Conservation (phyloP, 768 basidiomycete species). For the Mycena capillaripes region DNA sequence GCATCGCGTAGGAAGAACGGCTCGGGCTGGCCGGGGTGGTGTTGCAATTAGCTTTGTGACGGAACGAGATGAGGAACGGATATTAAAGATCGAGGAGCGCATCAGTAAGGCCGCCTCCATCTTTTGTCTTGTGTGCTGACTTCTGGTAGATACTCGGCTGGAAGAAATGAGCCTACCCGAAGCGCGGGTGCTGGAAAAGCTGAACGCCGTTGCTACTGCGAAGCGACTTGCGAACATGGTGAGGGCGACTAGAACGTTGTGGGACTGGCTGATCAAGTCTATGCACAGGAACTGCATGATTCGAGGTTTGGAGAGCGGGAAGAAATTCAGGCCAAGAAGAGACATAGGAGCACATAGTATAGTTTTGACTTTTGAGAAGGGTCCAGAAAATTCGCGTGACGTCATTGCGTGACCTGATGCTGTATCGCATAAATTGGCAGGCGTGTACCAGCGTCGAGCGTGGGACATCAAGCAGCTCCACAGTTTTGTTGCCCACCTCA, state of each 20-base stretch:
- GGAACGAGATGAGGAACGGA: constrained; percentile 89
- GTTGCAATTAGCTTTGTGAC: constrained; percentile 95
- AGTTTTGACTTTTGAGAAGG: too few relatives aligned
- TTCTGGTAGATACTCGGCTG: constrained; percentile 74
- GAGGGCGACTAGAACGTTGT: constrained; percentile 40
- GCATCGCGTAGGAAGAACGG: constrained; percentile 95
- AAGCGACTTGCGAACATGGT: constrained; percentile 97
- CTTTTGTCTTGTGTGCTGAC: constrained; percentile 21
- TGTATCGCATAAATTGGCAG: too few relatives aligned
- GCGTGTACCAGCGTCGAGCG: too few relatives aligned
- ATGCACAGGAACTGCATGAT: constrained; percentile 83
- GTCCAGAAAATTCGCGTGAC: too few relatives aligned
- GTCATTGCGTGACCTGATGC: neutral
- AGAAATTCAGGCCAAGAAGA: constrained; percentile 82
- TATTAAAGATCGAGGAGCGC: constrained; percentile 86
- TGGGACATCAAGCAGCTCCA: too few relatives aligned
- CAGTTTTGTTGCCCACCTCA: neutral
- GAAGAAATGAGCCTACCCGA: constrained; percentile 84
- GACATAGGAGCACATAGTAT: neutral
- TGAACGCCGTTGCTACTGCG: constrained; percentile 93
- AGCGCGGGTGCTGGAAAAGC: constrained; percentile 81
- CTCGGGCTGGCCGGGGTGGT: constrained; percentile 91
- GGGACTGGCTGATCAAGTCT: constrained; percentile 10
- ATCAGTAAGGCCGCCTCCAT: constrained; percentile 72
- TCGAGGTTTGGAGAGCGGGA: constrained; percentile 92